Evolutionary conservation across 2,329 filamentous ascomycete genomes (phyloP).

Genomic region (Microdochium nivale): DNA sequence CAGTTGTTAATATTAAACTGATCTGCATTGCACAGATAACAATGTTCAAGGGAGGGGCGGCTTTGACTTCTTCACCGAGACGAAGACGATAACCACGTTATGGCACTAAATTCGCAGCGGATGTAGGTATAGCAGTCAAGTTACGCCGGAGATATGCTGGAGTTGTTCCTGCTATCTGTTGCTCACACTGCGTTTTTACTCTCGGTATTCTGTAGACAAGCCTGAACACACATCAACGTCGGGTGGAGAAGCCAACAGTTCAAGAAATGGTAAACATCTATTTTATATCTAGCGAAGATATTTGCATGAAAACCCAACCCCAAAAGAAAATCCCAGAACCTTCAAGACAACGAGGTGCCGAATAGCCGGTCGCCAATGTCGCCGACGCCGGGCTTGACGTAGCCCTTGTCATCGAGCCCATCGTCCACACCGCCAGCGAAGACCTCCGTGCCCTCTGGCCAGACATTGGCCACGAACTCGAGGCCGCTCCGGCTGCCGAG

Average conservation of each 20-base stretch:
- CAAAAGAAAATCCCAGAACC: not conserved
- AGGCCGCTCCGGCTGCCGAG: conserved; percentile 68
- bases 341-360: conserved; percentile 9
- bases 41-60: not conserved
- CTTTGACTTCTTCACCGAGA: not conserved
- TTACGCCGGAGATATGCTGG: no score
- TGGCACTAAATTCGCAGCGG: not conserved
- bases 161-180: no score
- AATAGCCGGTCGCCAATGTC: conserved; percentile 89
- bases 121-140: no score
- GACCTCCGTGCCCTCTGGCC: conserved; percentile 68
- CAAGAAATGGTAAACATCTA: not conserved
- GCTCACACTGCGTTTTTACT: no score
- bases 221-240: no score
- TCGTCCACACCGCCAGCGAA: conserved; percentile 77
- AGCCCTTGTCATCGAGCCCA: conserved; percentile 67
- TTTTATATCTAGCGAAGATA: not conserved
- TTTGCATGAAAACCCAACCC: not conserved
- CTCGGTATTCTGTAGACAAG: no score
- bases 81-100: not conserved
- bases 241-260: no score
- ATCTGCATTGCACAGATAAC: not conserved
- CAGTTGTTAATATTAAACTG: no score
- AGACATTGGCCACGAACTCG: conserved; percentile 61
- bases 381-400: conserved; percentile 84